Evolutionary conservation across 2,329 filamentous ascomycete species (phyloP), one percentile per base, ranked within the genome.

Genomic region (Ophiostoma sp.): DNA sequence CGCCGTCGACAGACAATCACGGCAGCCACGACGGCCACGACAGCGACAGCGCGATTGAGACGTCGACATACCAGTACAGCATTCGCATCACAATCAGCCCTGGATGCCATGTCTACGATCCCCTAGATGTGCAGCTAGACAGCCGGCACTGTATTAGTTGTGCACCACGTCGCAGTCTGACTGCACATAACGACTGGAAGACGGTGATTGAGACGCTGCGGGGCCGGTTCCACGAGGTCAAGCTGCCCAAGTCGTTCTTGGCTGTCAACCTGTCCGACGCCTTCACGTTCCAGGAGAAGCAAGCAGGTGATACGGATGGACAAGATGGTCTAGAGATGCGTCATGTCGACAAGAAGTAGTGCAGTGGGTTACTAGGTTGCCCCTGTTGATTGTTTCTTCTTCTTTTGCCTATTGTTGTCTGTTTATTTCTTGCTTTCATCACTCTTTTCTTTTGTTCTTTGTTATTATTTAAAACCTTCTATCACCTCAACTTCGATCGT

Each of bases 1-100:
- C 13, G 36, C 39, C 60, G 44, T 44, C 62, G 10, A 13, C 33
- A 6, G 67, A 68, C 67, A 69, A 67, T 65, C 68, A 69, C 44
- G 64, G 15, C 31, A 20, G 15, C 4, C 36, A 60, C 35, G 57
- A 67, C 62, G 17, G n/a, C 15, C n/a, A 71, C 68, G 68, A 70
- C 48, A 70, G 68, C 67, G 71, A 71, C 64, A 94, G 79, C 86
- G 76, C 78, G 80, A 31, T 76, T 80, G 11, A 73, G 23, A 71
- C 72, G 15, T 80, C 27, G 80, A 89, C 88, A 1, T 97, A 94
- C 80, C 92, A 93, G 69, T 99, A 99, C 80, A 95, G 90, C 76
- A 99, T 99, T 78, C 90, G 94, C 72, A 97, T 99, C 78, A 95
- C 92, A 36, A 93, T 99, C 76, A 95, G 91, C 74, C 95, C 96